phyloP scores from a whole-genome alignment of 1,139 yeast species.

The Candida tunisiensis region DNA sequence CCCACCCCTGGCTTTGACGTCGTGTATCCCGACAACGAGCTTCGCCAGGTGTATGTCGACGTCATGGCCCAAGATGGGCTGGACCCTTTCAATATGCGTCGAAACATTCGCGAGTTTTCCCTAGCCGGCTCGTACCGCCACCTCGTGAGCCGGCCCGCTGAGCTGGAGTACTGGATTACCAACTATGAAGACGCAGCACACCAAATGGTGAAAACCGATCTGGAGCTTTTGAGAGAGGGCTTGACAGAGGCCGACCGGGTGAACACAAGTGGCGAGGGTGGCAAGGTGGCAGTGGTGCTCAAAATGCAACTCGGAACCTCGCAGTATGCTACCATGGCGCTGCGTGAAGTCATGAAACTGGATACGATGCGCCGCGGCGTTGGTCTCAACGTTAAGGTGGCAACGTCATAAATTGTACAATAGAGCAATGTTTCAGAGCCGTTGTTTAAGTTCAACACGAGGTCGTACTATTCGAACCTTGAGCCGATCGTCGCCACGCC shows the following conservation, averaged over 20 bases:
- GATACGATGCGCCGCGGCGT: constrained; percentile 61
- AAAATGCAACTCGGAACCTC: constrained; percentile 71
- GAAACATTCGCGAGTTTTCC: constrained; percentile 78
- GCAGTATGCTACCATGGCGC: constrained; percentile 95
- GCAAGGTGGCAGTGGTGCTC: constrained; percentile 53
- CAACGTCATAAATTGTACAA: too few species aligned
- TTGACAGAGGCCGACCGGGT: constrained; percentile 11
- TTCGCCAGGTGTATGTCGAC: constrained; percentile 47
- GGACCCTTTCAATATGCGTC: constrained; percentile 70
- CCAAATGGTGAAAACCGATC: constrained; percentile 67
- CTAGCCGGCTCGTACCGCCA: constrained; percentile 81
- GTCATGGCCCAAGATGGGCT: constrained; percentile 69
- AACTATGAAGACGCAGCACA: constrained; percentile 46
- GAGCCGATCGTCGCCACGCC: too few species aligned
- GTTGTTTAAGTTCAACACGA: too few species aligned
- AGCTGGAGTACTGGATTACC: constrained; percentile 46
- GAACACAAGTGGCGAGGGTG: constrained; percentile 18
- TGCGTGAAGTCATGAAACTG: constrained; percentile 76
- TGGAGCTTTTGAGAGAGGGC: constrained; percentile 38
- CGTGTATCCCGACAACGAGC: constrained; percentile 56
- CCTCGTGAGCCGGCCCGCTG: constrained; percentile 49
- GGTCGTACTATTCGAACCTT: too few species aligned
- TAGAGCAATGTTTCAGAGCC: too few species aligned
- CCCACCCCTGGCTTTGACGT: constrained; percentile 95
- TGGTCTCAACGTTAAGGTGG: too few species aligned